These are phyloP conservation scores for Cordyceps pruinosa DNA, from an alignment of 2,329 filamentous ascomycete species.

Conservation along the genomic window DNA sequence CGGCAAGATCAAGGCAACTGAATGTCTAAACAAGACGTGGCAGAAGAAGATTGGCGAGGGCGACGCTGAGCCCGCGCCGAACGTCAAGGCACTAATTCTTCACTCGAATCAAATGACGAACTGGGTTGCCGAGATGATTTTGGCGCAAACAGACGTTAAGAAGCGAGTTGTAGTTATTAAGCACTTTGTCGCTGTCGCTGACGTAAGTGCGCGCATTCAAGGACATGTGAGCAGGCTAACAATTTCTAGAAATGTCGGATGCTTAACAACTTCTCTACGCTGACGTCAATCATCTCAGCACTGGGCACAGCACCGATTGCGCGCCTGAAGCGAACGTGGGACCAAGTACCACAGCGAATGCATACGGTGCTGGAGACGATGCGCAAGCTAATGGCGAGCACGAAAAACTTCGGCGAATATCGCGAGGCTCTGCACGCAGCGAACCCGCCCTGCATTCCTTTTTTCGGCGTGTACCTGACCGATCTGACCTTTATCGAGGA, in stretches of 20 bases:
- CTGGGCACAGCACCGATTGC: slow-evolving; percentile 92
- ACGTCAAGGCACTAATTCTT: slow-evolving; percentile 92
- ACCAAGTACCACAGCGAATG: slow-evolving; percentile 81
- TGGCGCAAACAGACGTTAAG: slow-evolving; percentile 89
- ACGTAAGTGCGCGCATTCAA: slow-evolving; percentile 53
- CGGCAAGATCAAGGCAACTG: slow-evolving; percentile 89
- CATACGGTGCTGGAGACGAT: slow-evolving; percentile 77
- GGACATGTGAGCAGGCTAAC: slow-evolving; percentile 13
- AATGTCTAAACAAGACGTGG: slow-evolving; percentile 98
- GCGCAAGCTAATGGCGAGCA: slow-evolving; percentile 92
- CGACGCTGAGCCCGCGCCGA: slow-evolving; percentile 78
- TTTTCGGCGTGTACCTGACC: slow-evolving; percentile 97
- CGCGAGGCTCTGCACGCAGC: slow-evolving; percentile 86
- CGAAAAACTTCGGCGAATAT: slow-evolving; percentile 97
- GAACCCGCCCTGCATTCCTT: slow-evolving; percentile 95
- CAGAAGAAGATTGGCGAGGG: slow-evolving; percentile 85
- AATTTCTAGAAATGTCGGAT: slow-evolving; percentile 72
- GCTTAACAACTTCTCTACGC: slow-evolving; percentile 93
- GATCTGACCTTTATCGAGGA: slow-evolving; percentile 98
- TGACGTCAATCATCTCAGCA: slow-evolving; percentile 96
- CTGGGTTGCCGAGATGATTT: slow-evolving; percentile 98
- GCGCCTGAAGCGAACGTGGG: slow-evolving; percentile 88
- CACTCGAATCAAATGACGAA: slow-evolving; percentile 99
- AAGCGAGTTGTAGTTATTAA: slow-evolving; percentile 97
- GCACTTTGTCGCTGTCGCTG: slow-evolving; percentile 92